Percentiles rank a stretch among this genome's conserved stretches.
Evolutionary conservation across 768 basidiomycete species (phyloP).

Genomic region (Russula griseocarnosa): DNA sequence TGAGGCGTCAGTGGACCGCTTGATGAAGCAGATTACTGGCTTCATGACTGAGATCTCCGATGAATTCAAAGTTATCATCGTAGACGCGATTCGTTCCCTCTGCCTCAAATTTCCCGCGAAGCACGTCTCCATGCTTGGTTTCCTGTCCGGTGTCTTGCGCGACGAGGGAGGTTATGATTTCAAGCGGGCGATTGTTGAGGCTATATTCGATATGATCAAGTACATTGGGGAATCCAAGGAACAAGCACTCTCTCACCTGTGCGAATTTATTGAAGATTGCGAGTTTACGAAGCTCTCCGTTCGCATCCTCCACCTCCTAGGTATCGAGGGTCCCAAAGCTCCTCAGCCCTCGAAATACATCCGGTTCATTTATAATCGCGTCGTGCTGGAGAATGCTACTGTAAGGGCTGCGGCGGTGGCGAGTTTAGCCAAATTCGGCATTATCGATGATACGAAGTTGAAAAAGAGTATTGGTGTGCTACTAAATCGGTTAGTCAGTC

Average conservation of each 20-base stretch:
- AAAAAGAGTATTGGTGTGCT: constrained; percentile 86
- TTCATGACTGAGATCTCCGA: constrained; percentile 99
- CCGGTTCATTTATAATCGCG: constrained; percentile 99
- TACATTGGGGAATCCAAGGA: constrained; percentile 95
- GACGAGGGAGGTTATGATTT: constrained; percentile 99
- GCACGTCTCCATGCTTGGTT: constrained; percentile 94
- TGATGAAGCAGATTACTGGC: constrained; percentile 98
- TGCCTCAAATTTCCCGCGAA: constrained; percentile 99
- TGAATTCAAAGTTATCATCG: constrained; percentile 99
- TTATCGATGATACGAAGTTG: constrained; percentile 71
- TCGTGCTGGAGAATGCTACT: constrained; percentile 96
- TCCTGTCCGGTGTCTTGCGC: constrained; percentile 92
- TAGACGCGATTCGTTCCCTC: constrained; percentile 95
- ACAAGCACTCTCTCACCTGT: constrained; percentile 94
- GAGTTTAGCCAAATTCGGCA: constrained; percentile 93
- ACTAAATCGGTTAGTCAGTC: constrained; percentile 60
- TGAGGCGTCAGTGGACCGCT: constrained; percentile 95
- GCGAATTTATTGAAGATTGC: constrained; percentile 99
- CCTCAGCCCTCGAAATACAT: constrained; percentile 98
- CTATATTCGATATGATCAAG: constrained; percentile 99
- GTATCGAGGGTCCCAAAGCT: constrained; percentile 92
- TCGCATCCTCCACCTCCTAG: constrained; percentile 90
- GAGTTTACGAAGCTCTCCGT: constrained; percentile 99
- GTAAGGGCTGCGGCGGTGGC: constrained; percentile 95
- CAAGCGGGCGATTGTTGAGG: constrained; percentile 98